Evolutionary conservation across 1,284 basidiomycete genomes (phyloP).

Genomic region (Inonotus hispidus): DNA sequence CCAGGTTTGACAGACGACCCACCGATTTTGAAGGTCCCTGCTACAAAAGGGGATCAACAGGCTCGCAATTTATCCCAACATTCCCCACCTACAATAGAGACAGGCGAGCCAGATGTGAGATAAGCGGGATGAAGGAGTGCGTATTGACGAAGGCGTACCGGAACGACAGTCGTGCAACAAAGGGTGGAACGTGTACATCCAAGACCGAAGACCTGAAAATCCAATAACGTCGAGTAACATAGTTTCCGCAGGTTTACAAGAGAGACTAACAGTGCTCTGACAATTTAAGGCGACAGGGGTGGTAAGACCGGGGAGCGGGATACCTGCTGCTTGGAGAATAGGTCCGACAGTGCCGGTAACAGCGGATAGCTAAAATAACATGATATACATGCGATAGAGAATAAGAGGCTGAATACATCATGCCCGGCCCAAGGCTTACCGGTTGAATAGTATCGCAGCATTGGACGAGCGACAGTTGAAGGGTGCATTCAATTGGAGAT

Average conservation of each 20-base stretch:
- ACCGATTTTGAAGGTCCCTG: too few relatives aligned
- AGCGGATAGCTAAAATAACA: background rate
- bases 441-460: too few relatives aligned
- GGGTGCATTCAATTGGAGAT: too few relatives aligned
- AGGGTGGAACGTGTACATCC: constrained; percentile 2
- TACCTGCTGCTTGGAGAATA: constrained; percentile 1
- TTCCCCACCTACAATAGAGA: too few relatives aligned
- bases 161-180: constrained; percentile 4
- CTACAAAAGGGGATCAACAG: background rate
- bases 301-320: constrained; percentile 1
- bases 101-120: too few relatives aligned
- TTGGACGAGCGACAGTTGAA: too few relatives aligned
- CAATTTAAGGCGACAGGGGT: constrained; percentile 3
- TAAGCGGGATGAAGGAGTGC: background rate
- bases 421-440: too few relatives aligned
- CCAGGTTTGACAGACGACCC: too few relatives aligned
- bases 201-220: background rate
- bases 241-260: background rate
- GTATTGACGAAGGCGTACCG: background rate
- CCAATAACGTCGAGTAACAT: background rate
- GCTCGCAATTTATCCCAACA: too few relatives aligned
- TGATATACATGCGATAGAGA: too few relatives aligned
- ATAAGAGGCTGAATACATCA: too few relatives aligned
- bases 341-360: background rate
- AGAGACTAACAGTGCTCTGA: background rate